Base-by-base conservation (phyloP, 441 rosid species). In the Adansonia madagascariensis region DNA sequence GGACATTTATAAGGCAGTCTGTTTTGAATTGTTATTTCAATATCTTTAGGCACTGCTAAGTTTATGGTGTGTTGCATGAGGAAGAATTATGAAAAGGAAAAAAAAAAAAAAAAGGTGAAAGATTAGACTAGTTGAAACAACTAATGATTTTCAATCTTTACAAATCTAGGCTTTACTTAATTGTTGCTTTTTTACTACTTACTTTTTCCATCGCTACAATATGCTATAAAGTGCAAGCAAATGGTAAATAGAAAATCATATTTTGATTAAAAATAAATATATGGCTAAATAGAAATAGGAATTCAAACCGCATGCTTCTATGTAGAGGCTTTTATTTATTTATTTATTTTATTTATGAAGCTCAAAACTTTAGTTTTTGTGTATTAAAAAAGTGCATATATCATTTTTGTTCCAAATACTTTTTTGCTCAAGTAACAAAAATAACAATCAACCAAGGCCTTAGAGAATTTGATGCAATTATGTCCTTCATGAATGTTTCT, bases 1-100 rank as follows among this genome's bases (percentile, higher is more conserved):
- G 63, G 75, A 18, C 75, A 55, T 71, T 71, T 35, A 35, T 35
- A 10, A 39, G 50, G 62, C 50, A 55, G 50, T 71, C 12, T 71
- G 35, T 35, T 10, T 69, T 22, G 71, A 9, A 1, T 67, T 46
- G 53, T 67, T 67, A 11, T 46, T 18, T 67, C 55, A 4, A 10
- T 18, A 44, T 20, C 52, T 43, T 4, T 17, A 66, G 71, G 35
- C 31, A 71, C 27, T 52, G 41, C 47, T 8, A 31, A 71, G 22
- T 70, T 50, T 31, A 9, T 52, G 18, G 50, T 50, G 59, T 27
- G 17, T 70, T 24, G 69, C 2, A 12, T 3, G 8, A 6, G 59
- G 60, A 70, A 14, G 4, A 15, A 31, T 71, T 52, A 0, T 31
- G 35, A 31, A 2, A 31, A 31, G 4, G 35, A 31, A 31, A 31